phyloP scores from a whole-genome alignment of 352 stramenopile species.

The Thraustochytrium sp. region DNA sequence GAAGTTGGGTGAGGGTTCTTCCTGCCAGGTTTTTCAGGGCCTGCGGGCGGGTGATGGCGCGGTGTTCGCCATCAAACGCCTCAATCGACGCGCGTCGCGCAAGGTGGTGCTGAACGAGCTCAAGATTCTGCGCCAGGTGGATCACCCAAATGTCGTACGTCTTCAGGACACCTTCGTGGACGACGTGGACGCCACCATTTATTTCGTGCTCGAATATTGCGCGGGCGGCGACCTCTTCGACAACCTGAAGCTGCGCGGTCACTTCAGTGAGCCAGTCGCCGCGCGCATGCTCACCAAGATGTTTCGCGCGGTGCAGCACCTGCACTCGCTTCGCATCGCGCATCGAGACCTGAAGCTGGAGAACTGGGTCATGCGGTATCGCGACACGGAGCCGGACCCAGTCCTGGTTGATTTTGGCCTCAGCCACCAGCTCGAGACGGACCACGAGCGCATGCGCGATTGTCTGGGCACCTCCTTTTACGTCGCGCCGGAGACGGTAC shows the following conservation, averaged over 20 bases:
- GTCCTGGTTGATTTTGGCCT: conserved; percentile 43
- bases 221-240: conserved; percentile 43
- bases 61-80: conserved; percentile 64
- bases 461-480: conserved; percentile 35
- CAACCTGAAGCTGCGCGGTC: conserved; percentile 31
- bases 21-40: neutral
- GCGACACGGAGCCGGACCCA: conserved; percentile 37
- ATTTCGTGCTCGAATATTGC: conserved; percentile 56
- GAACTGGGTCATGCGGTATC: conserved; percentile 46
- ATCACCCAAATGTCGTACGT: conserved; percentile 73
- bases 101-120: conserved; percentile 48
- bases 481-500: conserved; percentile 59
- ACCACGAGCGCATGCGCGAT: neutral
- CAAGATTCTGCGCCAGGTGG: conserved; percentile 55
- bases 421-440: neutral
- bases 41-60: neutral
- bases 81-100: conserved; percentile 61
- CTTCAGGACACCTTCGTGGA: conserved; percentile 55
- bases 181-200: conserved; percentile 43
- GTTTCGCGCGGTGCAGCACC: conserved; percentile 50
- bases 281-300: conserved; percentile 37
- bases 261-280: neutral
- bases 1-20: neutral
- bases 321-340: conserved; percentile 59
- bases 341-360: conserved; percentile 61